Evolutionary conservation across 2,329 filamentous ascomycete species (phyloP).

Genomic region (Arthrobotrys sinensis): DNA sequence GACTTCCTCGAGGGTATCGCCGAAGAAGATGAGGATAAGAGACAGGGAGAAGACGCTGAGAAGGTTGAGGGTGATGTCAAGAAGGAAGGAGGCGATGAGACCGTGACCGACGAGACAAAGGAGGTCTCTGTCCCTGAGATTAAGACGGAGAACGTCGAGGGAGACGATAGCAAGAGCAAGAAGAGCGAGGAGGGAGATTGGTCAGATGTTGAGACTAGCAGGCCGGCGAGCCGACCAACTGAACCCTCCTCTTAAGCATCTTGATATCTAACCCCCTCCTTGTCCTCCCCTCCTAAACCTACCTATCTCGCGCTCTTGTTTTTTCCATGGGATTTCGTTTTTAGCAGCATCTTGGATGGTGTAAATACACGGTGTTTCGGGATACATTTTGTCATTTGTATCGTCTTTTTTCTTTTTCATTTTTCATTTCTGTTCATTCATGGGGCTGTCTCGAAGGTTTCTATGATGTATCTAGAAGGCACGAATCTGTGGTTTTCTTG

Average conservation of each 20-base stretch:
- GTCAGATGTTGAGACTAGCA: constrained; percentile 61
- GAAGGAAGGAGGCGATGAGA: constrained; percentile 6
- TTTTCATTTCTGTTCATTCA: neutral
- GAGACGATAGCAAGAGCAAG: constrained; percentile 60
- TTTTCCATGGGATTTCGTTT: neutral
- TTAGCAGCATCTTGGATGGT: constrained; percentile 40
- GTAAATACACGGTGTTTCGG: constrained; percentile 45
- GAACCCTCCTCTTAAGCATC: constrained; percentile 39
- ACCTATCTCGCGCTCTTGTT: neutral
- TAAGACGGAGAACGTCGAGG: constrained; percentile 49
- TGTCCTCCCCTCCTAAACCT: neutral
- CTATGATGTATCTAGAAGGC: neutral
- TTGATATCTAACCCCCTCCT: constrained; percentile 1
- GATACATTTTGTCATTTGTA: constrained; percentile 10
- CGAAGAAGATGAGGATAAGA: constrained; percentile 58
- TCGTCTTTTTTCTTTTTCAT: constrained; percentile 7
- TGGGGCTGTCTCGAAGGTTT: too few species aligned
- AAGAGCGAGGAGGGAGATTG: constrained; percentile 61
- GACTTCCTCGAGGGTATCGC: constrained; percentile 52
- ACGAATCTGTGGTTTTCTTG: constrained; percentile 7
- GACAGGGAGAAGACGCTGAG: constrained; percentile 41
- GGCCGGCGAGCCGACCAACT: constrained; percentile 55
- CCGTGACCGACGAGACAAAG: neutral
- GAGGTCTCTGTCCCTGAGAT: constrained; percentile 36
- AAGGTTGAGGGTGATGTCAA: constrained; percentile 6